Base-by-base conservation (phyloP, 306 rosid species). In the Cajanus cajan region DNA sequence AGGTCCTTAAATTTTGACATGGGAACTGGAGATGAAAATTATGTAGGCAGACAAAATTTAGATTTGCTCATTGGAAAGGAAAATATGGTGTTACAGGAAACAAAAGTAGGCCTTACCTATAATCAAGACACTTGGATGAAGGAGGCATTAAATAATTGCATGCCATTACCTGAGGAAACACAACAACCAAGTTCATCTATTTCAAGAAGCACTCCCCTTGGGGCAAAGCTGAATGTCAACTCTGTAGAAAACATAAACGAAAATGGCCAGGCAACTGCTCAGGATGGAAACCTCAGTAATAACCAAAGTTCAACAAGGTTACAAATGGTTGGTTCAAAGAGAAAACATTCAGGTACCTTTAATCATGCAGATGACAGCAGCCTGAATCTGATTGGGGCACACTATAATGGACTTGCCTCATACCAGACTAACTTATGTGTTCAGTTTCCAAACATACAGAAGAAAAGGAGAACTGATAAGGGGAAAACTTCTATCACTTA, bases 381-480 rank as follows among this genome's bases (percentile, higher is more conserved):
- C 82, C 24, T 74, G 71, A 90, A 88, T 68, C 47, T 80, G 58
- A 65, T 11, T 37, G 89, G 86, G 52, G 86, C 48, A 66, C 80
- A 78, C 39, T 77, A 67, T 69, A 90, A 84, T 73, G 82, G 50
- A 34, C 33, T 86, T 66, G 14, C 66, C 11, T 79, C 85, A 76
- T 80, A 82, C 84, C 82, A 86, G 62, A 37, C 67, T 40, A 65
- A 39, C 77, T 28, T 28, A 36, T 25, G 57, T 71, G 16, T 71
- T 73, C 87, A 85, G 34, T 84, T 87, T 87, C 84, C 90, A 36
- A 81, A 82, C 31, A 66, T 89, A 76, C 77, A 82, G 77, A 83
- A 86, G 83, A 87, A 82, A 80, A 86, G 69, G 82, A 89, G 87
- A 80, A 86, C 80, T 66, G 86, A 63, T 55, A 86, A 69, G 75